Percentiles rank a stretch among this genome's conserved stretches.
These are phyloP conservation scores for Evernia prunastri DNA, from an alignment of 495 filamentous ascomycete species.

Conservation along the genomic window DNA sequence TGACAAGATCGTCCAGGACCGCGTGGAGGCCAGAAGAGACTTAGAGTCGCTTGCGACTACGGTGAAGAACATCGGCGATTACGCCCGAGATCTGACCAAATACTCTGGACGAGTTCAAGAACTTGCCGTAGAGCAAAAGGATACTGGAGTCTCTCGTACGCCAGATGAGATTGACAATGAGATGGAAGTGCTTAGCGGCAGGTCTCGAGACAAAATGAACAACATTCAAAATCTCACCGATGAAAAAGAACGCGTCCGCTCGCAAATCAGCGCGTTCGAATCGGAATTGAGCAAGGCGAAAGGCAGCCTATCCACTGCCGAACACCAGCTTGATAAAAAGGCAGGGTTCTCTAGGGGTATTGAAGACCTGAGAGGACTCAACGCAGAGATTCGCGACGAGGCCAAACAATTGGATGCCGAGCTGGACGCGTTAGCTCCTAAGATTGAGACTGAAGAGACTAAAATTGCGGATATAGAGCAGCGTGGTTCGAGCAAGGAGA, in stretches of 20 bases:
- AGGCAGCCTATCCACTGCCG: slow-evolving; percentile 60
- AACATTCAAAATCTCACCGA: slow-evolving; percentile 53
- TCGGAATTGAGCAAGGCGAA: slow-evolving; percentile 62
- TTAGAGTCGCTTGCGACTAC: slow-evolving; percentile 68
- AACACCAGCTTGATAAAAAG: slow-evolving; percentile 73
- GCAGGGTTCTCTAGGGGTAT: slow-evolving; percentile 58
- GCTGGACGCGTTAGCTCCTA: slow-evolving; percentile 61
- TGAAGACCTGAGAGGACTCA: slow-evolving; percentile 63
- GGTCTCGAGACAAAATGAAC: slow-evolving; percentile 54
- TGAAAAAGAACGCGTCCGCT: slow-evolving; percentile 66
- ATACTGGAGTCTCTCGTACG: slow-evolving; percentile 54
- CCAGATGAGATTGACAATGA: slow-evolving; percentile 80
- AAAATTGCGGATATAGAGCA: slow-evolving; percentile 68
- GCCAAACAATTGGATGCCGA: slow-evolving; percentile 63
- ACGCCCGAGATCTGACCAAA: slow-evolving; percentile 60
- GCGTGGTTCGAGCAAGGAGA: slow-evolving; percentile 65
- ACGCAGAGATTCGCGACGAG: slow-evolving; percentile 56
- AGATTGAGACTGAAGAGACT: slow-evolving; percentile 64
- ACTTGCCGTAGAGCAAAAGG: slow-evolving; percentile 62
- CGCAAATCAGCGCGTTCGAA: slow-evolving; percentile 61
- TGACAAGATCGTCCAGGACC: slow-evolving; percentile 61
- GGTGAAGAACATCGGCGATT: slow-evolving; percentile 67
- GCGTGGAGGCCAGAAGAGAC: slow-evolving; percentile 59
- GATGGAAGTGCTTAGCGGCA: slow-evolving; percentile 59
- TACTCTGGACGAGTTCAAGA: slow-evolving; percentile 65